These are phyloP conservation scores for Kodamaea plutei DNA, from an alignment of 1,139 yeast genomes.

Conservation along the genomic window DNA sequence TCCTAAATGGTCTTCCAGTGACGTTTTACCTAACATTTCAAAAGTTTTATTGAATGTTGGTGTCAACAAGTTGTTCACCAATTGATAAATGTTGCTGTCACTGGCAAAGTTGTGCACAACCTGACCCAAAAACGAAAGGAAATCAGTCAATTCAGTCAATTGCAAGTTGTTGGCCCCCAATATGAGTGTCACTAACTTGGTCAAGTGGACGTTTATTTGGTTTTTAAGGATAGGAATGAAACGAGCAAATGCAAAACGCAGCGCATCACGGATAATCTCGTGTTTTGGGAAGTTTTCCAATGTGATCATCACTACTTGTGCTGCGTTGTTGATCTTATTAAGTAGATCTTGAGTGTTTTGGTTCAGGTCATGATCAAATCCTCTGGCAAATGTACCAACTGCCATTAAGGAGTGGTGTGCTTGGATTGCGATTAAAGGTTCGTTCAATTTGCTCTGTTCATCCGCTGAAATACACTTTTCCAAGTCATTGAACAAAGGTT, in stretches of 20 bases:
- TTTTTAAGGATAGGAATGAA: constrained; percentile 65
- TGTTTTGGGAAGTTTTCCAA: constrained; percentile 67
- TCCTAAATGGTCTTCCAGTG: constrained; percentile 4
- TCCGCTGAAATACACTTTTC: constrained; percentile 53
- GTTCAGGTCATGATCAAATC: constrained; percentile 46
- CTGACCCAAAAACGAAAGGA: constrained; percentile 83
- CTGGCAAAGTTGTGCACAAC: constrained; percentile 72
- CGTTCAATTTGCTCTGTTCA: constrained; percentile 33
- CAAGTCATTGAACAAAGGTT: constrained; percentile 73
- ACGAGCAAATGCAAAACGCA: constrained; percentile 83
- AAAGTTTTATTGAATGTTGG: constrained; percentile 72
- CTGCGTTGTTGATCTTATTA: constrained; percentile 61
- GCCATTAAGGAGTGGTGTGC: constrained; percentile 87
- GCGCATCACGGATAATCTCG: constrained; percentile 76
- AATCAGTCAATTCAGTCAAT: constrained; percentile 69
- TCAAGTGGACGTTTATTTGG: constrained; percentile 52
- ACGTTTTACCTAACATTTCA: constrained; percentile 42
- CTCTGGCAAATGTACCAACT: constrained; percentile 84
- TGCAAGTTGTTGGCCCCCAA: constrained; percentile 63
- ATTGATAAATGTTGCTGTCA: constrained; percentile 65
- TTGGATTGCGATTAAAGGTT: constrained; percentile 53
- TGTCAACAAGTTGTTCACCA: constrained; percentile 66
- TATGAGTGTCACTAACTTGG: constrained; percentile 69
- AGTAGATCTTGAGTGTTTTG: constrained; percentile 30
- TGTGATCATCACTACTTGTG: constrained; percentile 81